Percentiles rank a stretch among this genome's conserved stretches.
Conservation (phyloP, 305 asterid genomes). For the Fraxinus velutina region DNA sequence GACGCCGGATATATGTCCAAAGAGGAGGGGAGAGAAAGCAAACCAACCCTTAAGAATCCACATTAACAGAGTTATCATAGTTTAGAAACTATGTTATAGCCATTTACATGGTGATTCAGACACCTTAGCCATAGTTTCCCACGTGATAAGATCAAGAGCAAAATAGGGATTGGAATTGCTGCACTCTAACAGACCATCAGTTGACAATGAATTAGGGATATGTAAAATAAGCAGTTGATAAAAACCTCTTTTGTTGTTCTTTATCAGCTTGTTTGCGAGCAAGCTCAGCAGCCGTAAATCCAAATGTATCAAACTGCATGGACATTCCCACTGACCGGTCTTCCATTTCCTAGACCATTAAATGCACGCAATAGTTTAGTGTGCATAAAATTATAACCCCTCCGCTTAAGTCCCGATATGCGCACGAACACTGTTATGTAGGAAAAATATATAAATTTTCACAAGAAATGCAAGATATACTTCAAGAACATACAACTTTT, state of each 20-base stretch:
- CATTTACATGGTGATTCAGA: neutral
- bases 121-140: conserved; percentile 6
- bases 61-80: conserved; percentile 1
- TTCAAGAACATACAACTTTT: conserved; percentile 60
- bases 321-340: conserved; percentile 68
- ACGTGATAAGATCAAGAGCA: neutral
- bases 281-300: conserved; percentile 76
- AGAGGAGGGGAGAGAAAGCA: neutral
- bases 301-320: conserved; percentile 86
- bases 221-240: conserved; percentile 15
- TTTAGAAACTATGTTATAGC: neutral
- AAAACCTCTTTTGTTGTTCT: conserved; percentile 76
- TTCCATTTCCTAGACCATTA: conserved; percentile 67
- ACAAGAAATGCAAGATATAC: conserved; percentile 14
- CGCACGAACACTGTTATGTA: neutral
- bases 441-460: neutral
- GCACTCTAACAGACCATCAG: neutral
- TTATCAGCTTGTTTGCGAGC: conserved; percentile 83
- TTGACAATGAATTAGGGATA: conserved; percentile 5
- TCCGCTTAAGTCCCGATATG: neutral
- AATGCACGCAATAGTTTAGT: neutral
- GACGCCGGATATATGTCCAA: neutral
- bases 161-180: neutral
- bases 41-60: neutral
- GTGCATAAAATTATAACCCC: neutral